Evolutionary conservation across 2,329 filamentous ascomycete genomes (phyloP), one percentile per base, ranked within the genome.

Genomic region (Polytolypa hystricis): DNA sequence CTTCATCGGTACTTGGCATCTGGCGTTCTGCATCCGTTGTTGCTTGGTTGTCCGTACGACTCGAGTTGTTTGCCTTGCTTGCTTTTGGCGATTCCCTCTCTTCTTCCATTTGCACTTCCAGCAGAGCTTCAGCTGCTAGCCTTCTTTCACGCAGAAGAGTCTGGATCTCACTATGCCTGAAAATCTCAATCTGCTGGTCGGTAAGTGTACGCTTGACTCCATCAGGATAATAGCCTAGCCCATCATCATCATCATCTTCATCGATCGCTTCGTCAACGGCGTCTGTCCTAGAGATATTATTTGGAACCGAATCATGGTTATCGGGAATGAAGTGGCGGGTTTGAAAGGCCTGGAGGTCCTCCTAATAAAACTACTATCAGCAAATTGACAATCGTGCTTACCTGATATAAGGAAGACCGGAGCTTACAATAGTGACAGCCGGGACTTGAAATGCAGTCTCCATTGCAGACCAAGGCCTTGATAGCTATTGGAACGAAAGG

Each of bases 151-250:
- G 74, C 17, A 83, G 65, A 26, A 93, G 64, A 9, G 74, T 62
- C 52, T 91, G 79, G 15, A 93, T 72, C 58, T 96, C 89, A 2
- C 83, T 89, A 54, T 93, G 84, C 42, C 87, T 73, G 56, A 95
- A 95, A 42, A 94, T 89, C 36, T 76, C 75, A 47, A 95, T 84
- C 64, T 95, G 84, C 48, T 86, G 83, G 52, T 95, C 84, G 7
- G 87, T 95, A 49, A 96, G 67, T 12, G 86, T 94, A 27, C 89
- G 80, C 55, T 91, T 91, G 42, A 78, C 75, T 3, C 89, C 87
- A 52, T 96, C 87, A 1, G 73, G 61, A 48, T 96, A 96, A 58
- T 84, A 89, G 12, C 86, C 89, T 11, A 95, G 66, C 1, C 64
- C 75, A 51, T 84, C 81, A 12, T 60, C 51, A 4, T 60, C 56